phyloP scores from a whole-genome alignment of 345 rosid genomes.

The Arabis alpina region DNA sequence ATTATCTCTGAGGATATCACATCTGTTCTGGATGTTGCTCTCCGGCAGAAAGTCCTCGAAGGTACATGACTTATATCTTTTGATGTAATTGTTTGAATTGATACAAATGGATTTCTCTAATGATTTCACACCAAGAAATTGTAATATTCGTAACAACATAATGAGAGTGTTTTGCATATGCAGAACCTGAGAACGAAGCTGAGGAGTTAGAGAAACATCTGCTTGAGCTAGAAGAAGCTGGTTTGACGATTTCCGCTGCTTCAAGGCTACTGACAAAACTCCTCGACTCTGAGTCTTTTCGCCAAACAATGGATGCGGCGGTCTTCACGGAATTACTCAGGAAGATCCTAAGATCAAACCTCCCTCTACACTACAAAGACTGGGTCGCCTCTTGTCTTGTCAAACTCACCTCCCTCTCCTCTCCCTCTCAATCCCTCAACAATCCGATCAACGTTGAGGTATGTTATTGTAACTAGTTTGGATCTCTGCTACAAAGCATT shows the following conservation, averaged over 20 bases:
- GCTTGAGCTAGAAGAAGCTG: conserved; percentile 77
- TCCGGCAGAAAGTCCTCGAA: conserved; percentile 58
- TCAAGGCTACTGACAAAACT: conserved; percentile 76
- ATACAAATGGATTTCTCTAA: background rate
- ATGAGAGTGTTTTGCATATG: conserved; percentile 38
- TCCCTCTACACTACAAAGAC: conserved; percentile 58
- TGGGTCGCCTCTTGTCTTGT: conserved; percentile 83
- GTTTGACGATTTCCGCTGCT: conserved; percentile 68
- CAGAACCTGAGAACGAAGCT: conserved; percentile 55
- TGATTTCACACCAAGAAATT: background rate
- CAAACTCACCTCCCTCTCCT: conserved; percentile 55
- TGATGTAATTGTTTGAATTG: background rate
- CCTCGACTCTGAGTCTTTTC: conserved; percentile 65
- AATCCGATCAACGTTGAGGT: conserved; percentile 70
- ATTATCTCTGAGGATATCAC: conserved; percentile 55
- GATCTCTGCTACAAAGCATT: background rate
- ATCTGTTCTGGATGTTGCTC: conserved; percentile 62
- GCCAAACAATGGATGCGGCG: conserved; percentile 15
- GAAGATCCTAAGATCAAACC: conserved; percentile 41
- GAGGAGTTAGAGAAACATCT: conserved; percentile 60
- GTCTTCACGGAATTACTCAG: conserved; percentile 37
- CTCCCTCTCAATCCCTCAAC: conserved; percentile 44
- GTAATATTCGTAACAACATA: conserved; percentile 3
- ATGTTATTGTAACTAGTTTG: conserved; percentile 38
- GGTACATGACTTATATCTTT: conserved; percentile 46